Base-by-base conservation (phyloP, 2,329 filamentous ascomycete species). In the Penicillium sp. region DNA sequence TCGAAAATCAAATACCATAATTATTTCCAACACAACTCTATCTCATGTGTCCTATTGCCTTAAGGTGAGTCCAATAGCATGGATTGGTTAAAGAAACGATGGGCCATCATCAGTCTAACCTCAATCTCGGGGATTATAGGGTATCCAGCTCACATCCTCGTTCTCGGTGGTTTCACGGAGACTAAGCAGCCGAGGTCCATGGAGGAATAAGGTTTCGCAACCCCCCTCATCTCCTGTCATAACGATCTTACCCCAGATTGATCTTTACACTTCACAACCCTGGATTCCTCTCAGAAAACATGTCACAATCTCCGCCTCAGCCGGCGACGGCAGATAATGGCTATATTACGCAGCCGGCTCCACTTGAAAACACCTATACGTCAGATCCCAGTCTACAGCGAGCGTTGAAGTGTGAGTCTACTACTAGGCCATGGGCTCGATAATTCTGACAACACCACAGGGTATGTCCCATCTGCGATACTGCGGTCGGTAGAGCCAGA, bases 331-430 rank as follows among this genome's bases (percentile, higher is more conserved):
- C 73, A 24, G 73, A 74, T 31, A 65, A 56, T 10, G 84, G 85
- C 57, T 86, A 85, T 71, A 84, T 87, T 62, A 84, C 86, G 63
- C 70, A 77, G 39, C 73, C 79, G 4, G 82, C 80, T 2, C 73
- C 78, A 10, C 68, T 87, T 46, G 73, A 70, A 14, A 87, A 86
- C 62, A 84, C 86, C 56, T 84, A 83, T 57, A 70, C 80, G 44
- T 81, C 86, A 35, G 84, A 87, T 68, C 72, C 71, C 6, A 81
- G 78, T 52, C 78, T 83, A 26, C 79, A 80, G 64, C 75, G 84
- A 31, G 75, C 80, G n/a, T 74, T 85, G 29, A 75, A 77, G 49
- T 72, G 84, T 86, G 67, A 62, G 77, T 65, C 11, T 19, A 10
- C 4, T 37, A 13, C 9, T 14, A 14, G 14, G 11, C 5, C 39